Evolutionary conservation across 768 basidiomycete species (phyloP), one percentile per base, ranked within the genome.

Genomic region (Termitomyces sp.): DNA sequence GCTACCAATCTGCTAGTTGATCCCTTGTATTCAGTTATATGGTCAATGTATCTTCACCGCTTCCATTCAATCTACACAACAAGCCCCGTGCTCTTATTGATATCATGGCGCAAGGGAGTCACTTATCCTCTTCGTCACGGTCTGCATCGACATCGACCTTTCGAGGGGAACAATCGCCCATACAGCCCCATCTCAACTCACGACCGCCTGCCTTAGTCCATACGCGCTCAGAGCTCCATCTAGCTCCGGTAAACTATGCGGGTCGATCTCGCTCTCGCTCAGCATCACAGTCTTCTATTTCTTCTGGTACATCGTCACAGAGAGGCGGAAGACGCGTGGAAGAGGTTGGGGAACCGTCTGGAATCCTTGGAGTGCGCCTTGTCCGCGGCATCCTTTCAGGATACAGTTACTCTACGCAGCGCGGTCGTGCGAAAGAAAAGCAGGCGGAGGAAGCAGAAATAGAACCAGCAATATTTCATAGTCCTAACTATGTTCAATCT

Each of bases 31-130:
- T 32, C 37, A 42, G 37, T 34, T 62, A 86, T 74, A 86, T 86
- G 84, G 83, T 86, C 60, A 85, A 84, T 55, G 78, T 86, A 9
- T 77, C 78, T 55, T 76, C 79, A 1, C 74, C 73, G 6, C 72
- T 80, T 20, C 84, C 84, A 0, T 85, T 86, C 70, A 81, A 82
- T 64, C 71, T 85, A 8, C 79, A 79, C 68, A 80, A 79, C 67
- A 71, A 72, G 54, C 64, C 63, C 14, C 62, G 67, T 5, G 62
- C 59, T 0, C 53, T 58, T 2, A 56, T 67, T 29, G 67, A 69
- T 51, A 42, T 55, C 18, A 57, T 59, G 58, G 9, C 43, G 9
- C 58, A 47, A 36, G 56, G 58, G 9, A 62, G 53, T 41, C 51
- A 57, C 49, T 57, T 69, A 4, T 67, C 69, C 14, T 62, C 66